A percentile compares a stretch with the other conserved stretches of the same genome.
phyloP scores from a whole-genome alignment of 202 grass and related monocot genomes.

The Schoenoplectus tabernaemontani region DNA sequence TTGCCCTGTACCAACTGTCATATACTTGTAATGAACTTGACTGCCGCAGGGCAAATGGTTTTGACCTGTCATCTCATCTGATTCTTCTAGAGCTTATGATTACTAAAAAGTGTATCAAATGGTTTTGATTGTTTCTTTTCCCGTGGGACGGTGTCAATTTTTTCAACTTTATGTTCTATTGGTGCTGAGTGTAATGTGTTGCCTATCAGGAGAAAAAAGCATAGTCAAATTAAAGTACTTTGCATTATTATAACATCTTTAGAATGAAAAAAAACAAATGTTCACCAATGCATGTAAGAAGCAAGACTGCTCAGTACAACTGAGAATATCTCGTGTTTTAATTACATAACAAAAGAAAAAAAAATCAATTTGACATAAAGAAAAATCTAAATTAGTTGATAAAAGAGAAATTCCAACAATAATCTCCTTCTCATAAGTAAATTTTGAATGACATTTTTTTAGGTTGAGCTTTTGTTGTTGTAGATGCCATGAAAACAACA shows the following conservation, averaged over 20 bases:
- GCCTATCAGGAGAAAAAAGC: not conserved
- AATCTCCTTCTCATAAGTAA: slow-evolving; percentile 40
- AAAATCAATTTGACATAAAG: slow-evolving; percentile 16
- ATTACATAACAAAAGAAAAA: slow-evolving; percentile 2
- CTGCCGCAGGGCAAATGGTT: not conserved
- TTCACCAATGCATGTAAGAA: slow-evolving; percentile 1
- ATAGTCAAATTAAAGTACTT: not conserved
- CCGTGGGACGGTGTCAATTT: not conserved
- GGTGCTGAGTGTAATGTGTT: not conserved
- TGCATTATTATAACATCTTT: not conserved
- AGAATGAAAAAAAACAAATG: not conserved
- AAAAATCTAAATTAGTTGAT: slow-evolving; percentile 16
- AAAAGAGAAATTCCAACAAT: slow-evolving; percentile 16
- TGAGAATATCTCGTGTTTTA: slow-evolving; percentile 12
- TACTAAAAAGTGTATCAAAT: slow-evolving; percentile 11
- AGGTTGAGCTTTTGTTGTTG: slow-evolving; percentile 27
- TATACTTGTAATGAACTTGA: not conserved
- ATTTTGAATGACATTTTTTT: slow-evolving; percentile 30
- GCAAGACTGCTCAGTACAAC: slow-evolving; percentile 8
- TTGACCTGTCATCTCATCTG: not conserved
- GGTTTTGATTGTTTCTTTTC: slow-evolving; percentile 9
- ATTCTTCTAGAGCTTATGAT: slow-evolving; percentile 28
- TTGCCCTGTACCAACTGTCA: not conserved
- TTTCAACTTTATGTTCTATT: not conserved
- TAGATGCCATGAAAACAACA: slow-evolving; percentile 32